phyloP scores from a whole-genome alignment of 192 early-diverging fungal genomes.

The Rhizoclosmatium sp. region DNA sequence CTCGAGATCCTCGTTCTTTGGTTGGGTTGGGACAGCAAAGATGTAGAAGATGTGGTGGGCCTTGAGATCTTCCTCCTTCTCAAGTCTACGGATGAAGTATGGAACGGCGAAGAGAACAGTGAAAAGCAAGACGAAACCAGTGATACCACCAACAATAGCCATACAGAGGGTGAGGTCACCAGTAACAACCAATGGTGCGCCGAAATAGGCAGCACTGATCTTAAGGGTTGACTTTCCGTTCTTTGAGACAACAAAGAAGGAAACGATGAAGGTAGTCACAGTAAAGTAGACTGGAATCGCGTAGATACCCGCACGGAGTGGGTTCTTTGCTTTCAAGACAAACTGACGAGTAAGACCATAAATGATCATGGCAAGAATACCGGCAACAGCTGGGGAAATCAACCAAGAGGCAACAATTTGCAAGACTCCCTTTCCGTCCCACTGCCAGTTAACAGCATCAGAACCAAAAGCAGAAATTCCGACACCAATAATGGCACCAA shows the following conservation, averaged over 20 bases:
- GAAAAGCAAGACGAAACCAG: constrained; percentile 60
- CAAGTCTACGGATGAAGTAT: constrained; percentile 69
- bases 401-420: constrained; percentile 81
- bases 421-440: constrained; percentile 38
- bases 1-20: constrained; percentile 37
- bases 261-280: constrained; percentile 66
- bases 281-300: constrained; percentile 77
- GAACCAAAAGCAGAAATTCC: constrained; percentile 78
- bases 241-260: constrained; percentile 79
- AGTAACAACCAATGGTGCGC: not conserved
- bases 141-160: constrained; percentile 72
- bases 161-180: constrained; percentile 57
- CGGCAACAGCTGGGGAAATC: constrained; percentile 72
- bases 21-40: constrained; percentile 63
- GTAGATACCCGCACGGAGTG: constrained; percentile 70
- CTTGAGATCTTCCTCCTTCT: constrained; percentile 69
- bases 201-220: constrained; percentile 24
- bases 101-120: constrained; percentile 71
- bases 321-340: constrained; percentile 68
- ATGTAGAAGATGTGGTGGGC: constrained; percentile 79
- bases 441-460: constrained; percentile 63
- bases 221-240: constrained; percentile 48
- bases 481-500: constrained; percentile 78
- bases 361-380: constrained; percentile 69
- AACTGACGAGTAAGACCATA: constrained; percentile 71